A percentile compares a stretch with the other conserved stretches of the same genome.
Conservation (phyloP, 1,139 yeast species). For the Pichia sp. region DNA sequence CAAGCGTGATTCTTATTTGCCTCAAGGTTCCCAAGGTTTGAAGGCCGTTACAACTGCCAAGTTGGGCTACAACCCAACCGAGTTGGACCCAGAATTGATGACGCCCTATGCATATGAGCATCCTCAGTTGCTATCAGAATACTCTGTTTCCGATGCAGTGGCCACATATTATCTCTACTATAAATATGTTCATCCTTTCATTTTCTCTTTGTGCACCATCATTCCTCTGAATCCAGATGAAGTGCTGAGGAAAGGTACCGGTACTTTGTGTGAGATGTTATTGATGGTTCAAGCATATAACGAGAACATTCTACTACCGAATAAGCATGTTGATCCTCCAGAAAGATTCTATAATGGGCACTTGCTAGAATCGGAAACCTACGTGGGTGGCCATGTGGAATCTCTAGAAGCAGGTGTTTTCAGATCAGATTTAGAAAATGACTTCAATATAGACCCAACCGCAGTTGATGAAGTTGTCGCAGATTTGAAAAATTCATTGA, state of each 20-base stretch:
- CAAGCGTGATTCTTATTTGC: constrained; percentile 94
- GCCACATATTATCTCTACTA: constrained; percentile 95
- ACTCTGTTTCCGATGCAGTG: constrained; percentile 98
- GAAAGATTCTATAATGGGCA: constrained; percentile 95
- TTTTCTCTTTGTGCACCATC: constrained; percentile 91
- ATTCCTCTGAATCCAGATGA: constrained; percentile 97
- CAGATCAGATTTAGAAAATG: constrained; percentile 75
- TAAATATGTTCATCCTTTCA: constrained; percentile 96
- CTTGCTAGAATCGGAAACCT: constrained; percentile 88
- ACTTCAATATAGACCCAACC: constrained; percentile 73
- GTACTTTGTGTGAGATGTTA: constrained; percentile 97
- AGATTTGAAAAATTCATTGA: constrained; percentile 72
- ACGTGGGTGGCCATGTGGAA: constrained; percentile 98
- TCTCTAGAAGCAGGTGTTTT: constrained; percentile 97
- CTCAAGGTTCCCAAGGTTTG: constrained; percentile 98
- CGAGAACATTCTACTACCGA: constrained; percentile 73
- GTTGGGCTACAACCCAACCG: constrained; percentile 93
- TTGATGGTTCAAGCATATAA: constrained; percentile 94
- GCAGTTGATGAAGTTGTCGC: constrained; percentile 75
- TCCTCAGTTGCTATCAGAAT: constrained; percentile 90
- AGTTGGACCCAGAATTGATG: constrained; percentile 96
- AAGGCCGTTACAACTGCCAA: constrained; percentile 97
- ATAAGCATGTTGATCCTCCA: constrained; percentile 86
- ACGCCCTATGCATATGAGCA: constrained; percentile 93
- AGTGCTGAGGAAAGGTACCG: constrained; percentile 93